Percentiles rank a stretch among this genome's conserved stretches.
These are phyloP conservation scores for Cytospora leucostoma DNA, from an alignment of 2,329 filamentous ascomycete genomes.

Conservation along the genomic window DNA sequence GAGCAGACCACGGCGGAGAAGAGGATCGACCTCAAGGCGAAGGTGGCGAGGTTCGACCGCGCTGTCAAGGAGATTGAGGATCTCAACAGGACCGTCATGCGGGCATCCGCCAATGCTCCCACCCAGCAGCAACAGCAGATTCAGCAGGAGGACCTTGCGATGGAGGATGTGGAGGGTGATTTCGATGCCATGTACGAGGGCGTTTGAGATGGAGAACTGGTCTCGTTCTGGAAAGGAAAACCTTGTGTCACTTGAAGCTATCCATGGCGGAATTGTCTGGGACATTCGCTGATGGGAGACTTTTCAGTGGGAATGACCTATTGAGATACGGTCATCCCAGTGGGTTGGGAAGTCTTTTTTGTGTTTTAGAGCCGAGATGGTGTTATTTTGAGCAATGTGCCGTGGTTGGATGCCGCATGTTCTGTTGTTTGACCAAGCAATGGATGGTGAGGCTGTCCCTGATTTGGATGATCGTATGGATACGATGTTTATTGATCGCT, in stretches of 20 bases:
- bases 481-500: background rate
- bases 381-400: background rate
- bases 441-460: background rate
- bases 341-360: background rate
- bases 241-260: background rate
- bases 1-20: conserved; percentile 36
- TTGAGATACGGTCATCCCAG: background rate
- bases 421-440: background rate
- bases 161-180: conserved; percentile 19
- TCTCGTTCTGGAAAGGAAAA: background rate
- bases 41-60: conserved; percentile 37
- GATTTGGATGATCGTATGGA: background rate
- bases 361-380: background rate
- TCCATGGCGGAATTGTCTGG: background rate
- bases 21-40: conserved; percentile 37
- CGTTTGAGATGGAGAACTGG: background rate
- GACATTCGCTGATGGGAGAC: background rate
- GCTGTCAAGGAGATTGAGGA: conserved; percentile 41
- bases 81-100: conserved; percentile 34
- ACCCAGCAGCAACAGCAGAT: conserved; percentile 4
- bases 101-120: conserved; percentile 6
- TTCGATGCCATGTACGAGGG: conserved; percentile 7
- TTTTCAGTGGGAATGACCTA: background rate
- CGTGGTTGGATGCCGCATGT: background rate
- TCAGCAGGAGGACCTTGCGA: conserved; percentile 11